These are phyloP conservation scores for Marasmius fiardii DNA, from an alignment of 1,284 basidiomycete species.

Conservation along the genomic window DNA sequence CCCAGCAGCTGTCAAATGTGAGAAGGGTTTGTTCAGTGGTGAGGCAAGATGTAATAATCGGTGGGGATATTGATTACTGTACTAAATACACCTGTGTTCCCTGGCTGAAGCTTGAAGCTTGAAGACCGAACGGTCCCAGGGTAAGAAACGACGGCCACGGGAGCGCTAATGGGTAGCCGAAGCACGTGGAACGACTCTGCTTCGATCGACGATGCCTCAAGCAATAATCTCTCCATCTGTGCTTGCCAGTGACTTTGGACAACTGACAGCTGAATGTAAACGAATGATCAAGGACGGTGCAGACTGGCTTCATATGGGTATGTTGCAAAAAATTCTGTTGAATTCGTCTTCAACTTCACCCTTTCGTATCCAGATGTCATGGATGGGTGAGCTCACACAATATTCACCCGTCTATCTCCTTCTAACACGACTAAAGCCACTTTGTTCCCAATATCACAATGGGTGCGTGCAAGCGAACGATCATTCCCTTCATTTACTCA, in stretches of 20 bases:
- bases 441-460: constrained; percentile 99
- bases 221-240: constrained; percentile 91
- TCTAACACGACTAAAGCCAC: constrained; percentile 54
- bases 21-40: too few species aligned
- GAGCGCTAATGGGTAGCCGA: neutral
- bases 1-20: constrained; percentile 34
- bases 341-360: constrained; percentile 7
- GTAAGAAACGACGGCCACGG: too few species aligned
- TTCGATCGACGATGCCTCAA: constrained; percentile 58
- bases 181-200: neutral
- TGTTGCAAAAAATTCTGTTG: constrained; percentile 22
- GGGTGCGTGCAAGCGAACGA: constrained; percentile 47
- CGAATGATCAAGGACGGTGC: constrained; percentile 91
- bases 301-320: constrained; percentile 97
- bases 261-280: constrained; percentile 88
- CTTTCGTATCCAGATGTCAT: constrained; percentile 73
- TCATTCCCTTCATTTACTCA: constrained; percentile 8
- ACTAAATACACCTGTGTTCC: too few species aligned
- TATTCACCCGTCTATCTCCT: constrained; percentile 5
- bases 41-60: too few species aligned
- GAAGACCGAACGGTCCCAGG: too few species aligned
- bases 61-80: too few species aligned
- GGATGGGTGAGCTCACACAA: constrained; percentile 71
- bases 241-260: constrained; percentile 92
- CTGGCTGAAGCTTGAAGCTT: too few species aligned